These are phyloP conservation scores for Trichophyton verrucosum DNA, from an alignment of 2,329 filamentous ascomycete species.

Conservation along the genomic window DNA sequence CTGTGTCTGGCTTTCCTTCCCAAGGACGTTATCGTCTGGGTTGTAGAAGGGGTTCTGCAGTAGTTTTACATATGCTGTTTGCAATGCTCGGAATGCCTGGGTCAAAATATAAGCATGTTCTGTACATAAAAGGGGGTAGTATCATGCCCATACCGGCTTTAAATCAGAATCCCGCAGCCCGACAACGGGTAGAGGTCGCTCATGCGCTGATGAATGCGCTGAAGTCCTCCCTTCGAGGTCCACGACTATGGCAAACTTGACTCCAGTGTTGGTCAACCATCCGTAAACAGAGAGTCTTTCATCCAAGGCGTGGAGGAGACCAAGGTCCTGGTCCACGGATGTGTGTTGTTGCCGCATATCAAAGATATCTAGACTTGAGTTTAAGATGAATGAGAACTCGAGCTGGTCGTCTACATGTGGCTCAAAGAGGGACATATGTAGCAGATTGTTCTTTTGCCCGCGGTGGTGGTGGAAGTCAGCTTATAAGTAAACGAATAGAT, in stretches of 20 bases:
- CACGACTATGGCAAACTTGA: slow-evolving; percentile 79
- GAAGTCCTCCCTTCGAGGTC: slow-evolving; percentile 67
- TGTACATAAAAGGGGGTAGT: background rate
- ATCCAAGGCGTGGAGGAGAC: slow-evolving; percentile 83
- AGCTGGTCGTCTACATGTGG: slow-evolving; percentile 62
- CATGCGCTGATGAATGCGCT: slow-evolving; percentile 19
- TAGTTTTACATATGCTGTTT: slow-evolving; percentile 78
- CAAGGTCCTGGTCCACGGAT: slow-evolving; percentile 68
- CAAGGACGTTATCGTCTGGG: slow-evolving; percentile 57
- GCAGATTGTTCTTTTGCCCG: slow-evolving; percentile 68
- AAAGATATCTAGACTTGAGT: slow-evolving; percentile 86
- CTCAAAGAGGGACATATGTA: slow-evolving; percentile 84
- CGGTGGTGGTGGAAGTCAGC: slow-evolving; percentile 7
- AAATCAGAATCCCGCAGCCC: slow-evolving; percentile 77
- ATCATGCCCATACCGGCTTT: slow-evolving; percentile 50
- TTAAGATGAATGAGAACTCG: slow-evolving; percentile 84
- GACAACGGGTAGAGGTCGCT: slow-evolving; percentile 35
- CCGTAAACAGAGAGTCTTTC: slow-evolving; percentile 89
- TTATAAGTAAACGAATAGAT: background rate
- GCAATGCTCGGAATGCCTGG: slow-evolving; percentile 76
- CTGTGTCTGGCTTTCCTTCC: background rate
- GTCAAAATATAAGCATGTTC: slow-evolving; percentile 8
- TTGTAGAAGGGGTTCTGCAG: slow-evolving; percentile 92
- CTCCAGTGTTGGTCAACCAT: slow-evolving; percentile 89
- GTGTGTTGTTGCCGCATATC: slow-evolving; percentile 67